Percentiles rank a stretch among this genome's conserved stretches.
phyloP scores from a whole-genome alignment of 2,329 filamentous ascomycete genomes.

The Nothophoma quercina region DNA sequence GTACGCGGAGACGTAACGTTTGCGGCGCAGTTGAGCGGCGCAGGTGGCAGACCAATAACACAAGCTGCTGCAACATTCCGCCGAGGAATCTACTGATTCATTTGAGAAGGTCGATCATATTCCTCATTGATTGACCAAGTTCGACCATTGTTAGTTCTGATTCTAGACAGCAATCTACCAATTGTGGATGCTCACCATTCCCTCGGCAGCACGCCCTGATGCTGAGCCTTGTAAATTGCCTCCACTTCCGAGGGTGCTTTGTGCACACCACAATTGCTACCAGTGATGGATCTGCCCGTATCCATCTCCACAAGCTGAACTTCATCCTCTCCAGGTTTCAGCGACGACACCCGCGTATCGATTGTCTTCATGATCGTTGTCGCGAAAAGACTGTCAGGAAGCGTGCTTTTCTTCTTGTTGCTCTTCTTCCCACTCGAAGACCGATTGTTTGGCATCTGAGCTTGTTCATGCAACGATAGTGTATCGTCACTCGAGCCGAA shows the following conservation, averaged over 20 bases:
- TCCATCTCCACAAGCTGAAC: constrained; percentile 5
- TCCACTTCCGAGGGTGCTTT: background rate
- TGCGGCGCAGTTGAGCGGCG: no score
- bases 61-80: no score
- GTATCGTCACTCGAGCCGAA: background rate
- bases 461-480: background rate
- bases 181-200: no score
- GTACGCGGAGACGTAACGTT: no score
- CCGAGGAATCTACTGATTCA: no score
- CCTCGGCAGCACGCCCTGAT: background rate
- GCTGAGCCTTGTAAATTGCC: background rate
- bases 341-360: constrained; percentile 6
- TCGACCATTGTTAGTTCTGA: background rate
- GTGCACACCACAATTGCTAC: background rate
- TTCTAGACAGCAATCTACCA: no score
- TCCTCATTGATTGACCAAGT: no score
- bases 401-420: constrained; percentile 4
- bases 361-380: constrained; percentile 16
- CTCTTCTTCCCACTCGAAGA: background rate
- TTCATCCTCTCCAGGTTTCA: constrained; percentile 10
- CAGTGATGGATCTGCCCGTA: background rate
- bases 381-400: constrained; percentile 15
- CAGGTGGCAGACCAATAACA: no score
- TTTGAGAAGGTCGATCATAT: no score
- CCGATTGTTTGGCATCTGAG: background rate